Evolutionary conservation across 306 rosid genomes (phyloP).

Genomic region (Gastrolobium villosum): DNA sequence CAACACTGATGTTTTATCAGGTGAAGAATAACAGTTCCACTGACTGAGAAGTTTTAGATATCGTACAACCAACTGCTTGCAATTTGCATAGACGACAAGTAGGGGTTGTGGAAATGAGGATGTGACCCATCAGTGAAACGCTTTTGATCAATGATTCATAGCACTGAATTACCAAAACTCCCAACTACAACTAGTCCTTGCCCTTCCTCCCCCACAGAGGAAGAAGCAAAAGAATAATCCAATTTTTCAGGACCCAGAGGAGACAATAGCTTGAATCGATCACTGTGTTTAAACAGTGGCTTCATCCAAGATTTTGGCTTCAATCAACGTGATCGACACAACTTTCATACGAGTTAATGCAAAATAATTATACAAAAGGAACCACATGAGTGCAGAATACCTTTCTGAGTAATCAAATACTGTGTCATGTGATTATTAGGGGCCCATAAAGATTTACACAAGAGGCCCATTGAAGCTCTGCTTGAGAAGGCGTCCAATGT

Average conservation of each 20-base stretch:
- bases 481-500: constrained; percentile 62
- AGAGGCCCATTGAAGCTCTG: constrained; percentile 60
- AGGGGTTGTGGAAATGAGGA: constrained; percentile 49
- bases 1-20: constrained; percentile 47
- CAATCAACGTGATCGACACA: constrained; percentile 40
- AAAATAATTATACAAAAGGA: constrained; percentile 47
- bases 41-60: constrained; percentile 40
- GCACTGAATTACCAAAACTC: constrained; percentile 43
- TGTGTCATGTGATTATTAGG: constrained; percentile 61
- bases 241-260: constrained; percentile 40
- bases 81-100: constrained; percentile 51
- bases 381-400: constrained; percentile 51
- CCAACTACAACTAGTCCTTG: constrained; percentile 41
- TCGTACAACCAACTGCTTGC: constrained; percentile 48
- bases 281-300: constrained; percentile 50
- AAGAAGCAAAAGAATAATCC: constrained; percentile 44
- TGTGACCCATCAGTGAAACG: constrained; percentile 52
- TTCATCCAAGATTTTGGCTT: constrained; percentile 46
- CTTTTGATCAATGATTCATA: constrained; percentile 44
- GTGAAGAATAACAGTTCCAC: constrained; percentile 49
- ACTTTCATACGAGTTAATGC: constrained; percentile 41
- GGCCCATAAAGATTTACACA: constrained; percentile 65
- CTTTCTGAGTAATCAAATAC: constrained; percentile 56
- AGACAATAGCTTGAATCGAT: constrained; percentile 38
- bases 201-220: constrained; percentile 15